Evolutionary conservation across 805 yeast genomes (phyloP).

Genomic region (Debaryomyces maramus): DNA sequence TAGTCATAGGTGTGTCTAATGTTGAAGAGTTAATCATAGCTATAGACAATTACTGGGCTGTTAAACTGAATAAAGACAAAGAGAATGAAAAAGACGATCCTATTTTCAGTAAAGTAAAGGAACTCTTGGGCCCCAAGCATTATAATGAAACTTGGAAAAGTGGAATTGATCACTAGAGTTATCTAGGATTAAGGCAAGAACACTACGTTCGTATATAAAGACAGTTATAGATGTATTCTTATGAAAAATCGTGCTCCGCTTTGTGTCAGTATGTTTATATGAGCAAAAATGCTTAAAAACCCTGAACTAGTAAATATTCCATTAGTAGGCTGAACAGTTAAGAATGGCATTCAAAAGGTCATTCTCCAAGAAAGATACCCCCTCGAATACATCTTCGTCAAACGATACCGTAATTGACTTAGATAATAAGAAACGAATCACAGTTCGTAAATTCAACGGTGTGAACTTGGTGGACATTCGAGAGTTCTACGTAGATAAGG

Average conservation of each 20-base stretch:
- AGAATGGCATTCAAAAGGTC: conserved; percentile 17
- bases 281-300: too few relatives aligned
- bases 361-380: conserved; percentile 1
- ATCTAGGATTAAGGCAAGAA: not conserved
- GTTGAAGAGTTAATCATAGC: conserved; percentile 66
- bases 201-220: too few relatives aligned
- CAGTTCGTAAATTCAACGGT: conserved; percentile 71
- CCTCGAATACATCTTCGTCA: not conserved
- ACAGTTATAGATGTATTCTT: too few relatives aligned
- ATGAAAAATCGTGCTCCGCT: too few relatives aligned
- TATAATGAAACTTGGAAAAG: conserved; percentile 66
- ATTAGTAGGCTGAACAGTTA: too few relatives aligned
- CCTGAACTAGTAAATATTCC: too few relatives aligned
- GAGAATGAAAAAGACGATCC: conserved; percentile 43
- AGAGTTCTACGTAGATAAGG: conserved; percentile 62
- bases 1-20: conserved; percentile 77
- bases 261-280: too few relatives aligned
- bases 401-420: conserved; percentile 26
- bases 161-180: conserved; percentile 21
- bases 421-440: conserved; percentile 56
- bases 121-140: conserved; percentile 48
- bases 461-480: conserved; percentile 75
- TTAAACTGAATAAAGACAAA: conserved; percentile 32
- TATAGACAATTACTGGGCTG: conserved; percentile 53
- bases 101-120: conserved; percentile 44